Conservation (phyloP, 306 rosid species). For the Citrullus colocynthis region DNA sequence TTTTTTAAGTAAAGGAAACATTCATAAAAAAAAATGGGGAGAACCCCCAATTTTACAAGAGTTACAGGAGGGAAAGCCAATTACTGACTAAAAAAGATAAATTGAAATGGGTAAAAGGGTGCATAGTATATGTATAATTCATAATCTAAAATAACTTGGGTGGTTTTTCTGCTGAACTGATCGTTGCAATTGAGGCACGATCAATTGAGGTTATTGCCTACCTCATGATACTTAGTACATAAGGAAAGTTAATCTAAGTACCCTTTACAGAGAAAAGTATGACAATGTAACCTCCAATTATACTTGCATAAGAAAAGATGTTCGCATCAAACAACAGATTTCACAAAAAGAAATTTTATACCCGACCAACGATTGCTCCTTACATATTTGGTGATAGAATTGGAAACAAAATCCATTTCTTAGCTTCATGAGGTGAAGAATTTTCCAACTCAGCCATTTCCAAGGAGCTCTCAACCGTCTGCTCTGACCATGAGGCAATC, state of each 20-base stretch:
- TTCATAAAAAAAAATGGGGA: no score
- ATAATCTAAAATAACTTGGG: not conserved
- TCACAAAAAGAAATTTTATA: not conserved
- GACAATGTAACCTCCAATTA: no score
- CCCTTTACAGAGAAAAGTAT: no score
- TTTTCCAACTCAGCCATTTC: slow-evolving; percentile 99
- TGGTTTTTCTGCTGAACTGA: not conserved
- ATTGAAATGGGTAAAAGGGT: no score
- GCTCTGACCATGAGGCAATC: slow-evolving; percentile 71
- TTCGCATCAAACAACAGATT: not conserved
- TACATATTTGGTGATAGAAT: slow-evolving; percentile 43
- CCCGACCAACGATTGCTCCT: slow-evolving; percentile 9
- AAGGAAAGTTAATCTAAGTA: not conserved
- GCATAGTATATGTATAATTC: not conserved
- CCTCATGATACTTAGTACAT: not conserved
- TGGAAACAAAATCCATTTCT: slow-evolving; percentile 72
- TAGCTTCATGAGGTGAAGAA: slow-evolving; percentile 78
- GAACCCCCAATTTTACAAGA: no score
- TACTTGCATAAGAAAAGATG: no score
- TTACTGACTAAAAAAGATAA: no score
- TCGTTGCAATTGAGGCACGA: not conserved
- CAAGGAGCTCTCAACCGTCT: slow-evolving; percentile 68
- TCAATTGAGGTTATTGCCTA: not conserved
- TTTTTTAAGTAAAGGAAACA: no score
- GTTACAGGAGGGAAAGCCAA: no score